A percentile compares a stretch with the other conserved stretches of the same genome.
Conservation (phyloP, 441 rosid genomes). For the Metrosideros polymorpha region DNA sequence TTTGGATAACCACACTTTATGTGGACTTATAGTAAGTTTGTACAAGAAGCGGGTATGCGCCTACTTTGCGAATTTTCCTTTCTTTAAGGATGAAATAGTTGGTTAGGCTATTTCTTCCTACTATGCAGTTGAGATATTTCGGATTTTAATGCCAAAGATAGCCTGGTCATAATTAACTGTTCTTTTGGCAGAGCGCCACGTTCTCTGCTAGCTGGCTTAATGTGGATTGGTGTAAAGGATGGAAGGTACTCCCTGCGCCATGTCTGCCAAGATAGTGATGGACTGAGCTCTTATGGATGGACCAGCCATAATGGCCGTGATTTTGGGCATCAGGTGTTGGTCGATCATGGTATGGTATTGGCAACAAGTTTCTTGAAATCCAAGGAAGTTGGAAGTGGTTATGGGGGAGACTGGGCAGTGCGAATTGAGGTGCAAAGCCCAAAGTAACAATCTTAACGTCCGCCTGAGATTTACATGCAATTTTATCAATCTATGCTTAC, state of each 20-base stretch:
- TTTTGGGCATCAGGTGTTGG: constrained; percentile 74
- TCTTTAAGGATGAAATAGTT: neutral
- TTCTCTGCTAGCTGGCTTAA: constrained; percentile 86
- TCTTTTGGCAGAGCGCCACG: constrained; percentile 56
- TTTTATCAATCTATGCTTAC: neutral
- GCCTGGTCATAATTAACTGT: neutral
- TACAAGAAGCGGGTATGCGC: neutral
- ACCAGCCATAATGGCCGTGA: constrained; percentile 82
- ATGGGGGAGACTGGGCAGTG: constrained; percentile 98
- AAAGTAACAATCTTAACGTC: constrained; percentile 32
- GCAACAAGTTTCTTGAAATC: constrained; percentile 83
- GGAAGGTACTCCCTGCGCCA: constrained; percentile 68
- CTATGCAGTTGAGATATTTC: neutral
- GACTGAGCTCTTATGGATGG: constrained; percentile 78
- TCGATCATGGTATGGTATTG: constrained; percentile 64
- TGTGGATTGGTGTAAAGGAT: constrained; percentile 93
- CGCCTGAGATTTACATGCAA: neutral
- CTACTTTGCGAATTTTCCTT: neutral
- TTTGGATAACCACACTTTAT: neutral
- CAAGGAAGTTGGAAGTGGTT: constrained; percentile 59
- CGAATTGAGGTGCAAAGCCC: constrained; percentile 45
- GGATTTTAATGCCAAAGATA: neutral
- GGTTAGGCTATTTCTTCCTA: neutral
- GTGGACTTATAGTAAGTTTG: neutral
- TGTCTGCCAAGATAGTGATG: constrained; percentile 85